Base-by-base conservation (phyloP, 192 early-diverging fungal species). In the Podila epigama region DNA sequence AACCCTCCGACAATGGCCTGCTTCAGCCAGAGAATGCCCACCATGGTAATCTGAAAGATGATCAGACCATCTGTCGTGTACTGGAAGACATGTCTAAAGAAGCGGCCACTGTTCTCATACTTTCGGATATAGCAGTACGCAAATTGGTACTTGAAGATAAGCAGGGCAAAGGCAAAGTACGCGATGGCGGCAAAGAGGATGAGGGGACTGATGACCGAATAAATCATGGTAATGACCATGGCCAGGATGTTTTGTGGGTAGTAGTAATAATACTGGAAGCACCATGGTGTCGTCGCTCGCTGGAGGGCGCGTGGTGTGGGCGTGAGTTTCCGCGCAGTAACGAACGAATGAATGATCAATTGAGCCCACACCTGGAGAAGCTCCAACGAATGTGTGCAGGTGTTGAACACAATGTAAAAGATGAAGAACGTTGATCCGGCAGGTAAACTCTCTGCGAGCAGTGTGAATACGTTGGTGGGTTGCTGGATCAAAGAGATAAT, bases 221-320 rank as follows among this genome's bases (percentile, higher is more conserved):
- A 91, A 6, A 85, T 87, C 20, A 88, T 41, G 10, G 83, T 81
- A 48, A 91, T 89, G 3, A 91, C 87, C n/a, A 91, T 63, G 6
- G 88, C 68, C 10, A 91, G 63, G 29, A 89, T 87, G 44, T 87
- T 86, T 33, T 82, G 83, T 11, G 87, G 87, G 29, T 88, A 86
- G 27, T 89, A 89, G 56, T 88, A 89, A 58, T 86, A 88, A 51
- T 78, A 89, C 31, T 85, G 87, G 55, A 89, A 89, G 1, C 75
- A 70, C 87, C 85, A 87, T 1, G 88, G 88, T 3, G 58, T 35
- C 0, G 83, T 84, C 0, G 71, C 64, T 4, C 82, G 70, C 42
- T 81, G 73, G 7, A 87, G 73, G 16, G 83, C 66, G n/a, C 88
- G 82, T 3, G 88, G 88, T 4, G 88, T 89, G 1, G 79, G 81